Conservation (phyloP, 179 eudicot genomes). For the Actinidia chinensis region DNA sequence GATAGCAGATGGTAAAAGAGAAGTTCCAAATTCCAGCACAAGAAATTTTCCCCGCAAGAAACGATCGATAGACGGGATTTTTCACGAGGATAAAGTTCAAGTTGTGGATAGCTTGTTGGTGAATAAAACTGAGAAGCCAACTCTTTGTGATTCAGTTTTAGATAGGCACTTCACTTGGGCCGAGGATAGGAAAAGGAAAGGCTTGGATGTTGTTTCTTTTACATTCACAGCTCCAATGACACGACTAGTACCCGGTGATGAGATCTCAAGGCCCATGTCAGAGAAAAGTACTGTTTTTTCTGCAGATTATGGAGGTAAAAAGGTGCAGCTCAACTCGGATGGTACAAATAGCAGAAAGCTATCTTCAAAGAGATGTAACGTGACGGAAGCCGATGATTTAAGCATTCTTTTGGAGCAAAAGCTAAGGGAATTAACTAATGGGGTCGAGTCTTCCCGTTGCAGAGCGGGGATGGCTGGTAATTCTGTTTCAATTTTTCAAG, state of each 20-base stretch:
- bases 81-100: conserved; percentile 34
- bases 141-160: conserved; percentile 31
- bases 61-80: conserved; percentile 54
- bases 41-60: conserved; percentile 59
- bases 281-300: conserved; percentile 34
- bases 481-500: conserved; percentile 35
- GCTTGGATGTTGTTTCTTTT: conserved; percentile 86
- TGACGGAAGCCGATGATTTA: conserved; percentile 63
- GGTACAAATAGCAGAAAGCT: conserved; percentile 31
- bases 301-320: conserved; percentile 42
- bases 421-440: conserved; percentile 60
- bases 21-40: conserved; percentile 38
- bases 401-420: conserved; percentile 75
- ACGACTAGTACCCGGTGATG: conserved; percentile 38
- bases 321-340: conserved; percentile 36
- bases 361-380: conserved; percentile 47
- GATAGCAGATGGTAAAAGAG: conserved; percentile 44
- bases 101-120: conserved; percentile 31
- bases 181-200: conserved; percentile 66
- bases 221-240: conserved; percentile 84
- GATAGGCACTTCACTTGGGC: conserved; percentile 45
- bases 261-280: conserved; percentile 25
- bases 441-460: conserved; percentile 43
- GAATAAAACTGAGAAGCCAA: conserved; percentile 37
- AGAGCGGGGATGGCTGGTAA: conserved; percentile 30